Base-by-base conservation (phyloP, 2,329 filamentous ascomycete species). In the Drechslerella coelobrocha region DNA sequence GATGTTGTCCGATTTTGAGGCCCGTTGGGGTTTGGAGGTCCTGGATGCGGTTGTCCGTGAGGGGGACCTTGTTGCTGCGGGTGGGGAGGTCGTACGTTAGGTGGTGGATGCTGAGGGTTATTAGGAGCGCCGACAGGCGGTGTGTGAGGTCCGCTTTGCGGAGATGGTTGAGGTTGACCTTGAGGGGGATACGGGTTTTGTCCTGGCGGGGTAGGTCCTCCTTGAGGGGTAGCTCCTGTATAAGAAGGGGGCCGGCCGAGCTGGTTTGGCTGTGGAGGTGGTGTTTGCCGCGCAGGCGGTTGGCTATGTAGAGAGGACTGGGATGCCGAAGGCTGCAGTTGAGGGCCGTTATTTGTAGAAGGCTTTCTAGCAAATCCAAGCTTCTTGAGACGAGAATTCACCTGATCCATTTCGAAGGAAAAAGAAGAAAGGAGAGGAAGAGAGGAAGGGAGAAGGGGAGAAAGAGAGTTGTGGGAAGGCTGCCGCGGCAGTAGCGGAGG, bases 221-320 rank as follows among this genome's bases (percentile, higher is more conserved):
- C 81, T 74, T 81, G 82, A 73, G 78, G 81, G n/a, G n/a, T n/a
- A 75, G 82, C 82, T 76, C 86, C 85, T 68, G 84, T 83, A 78
- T 88, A 88, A 77, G 84, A 87, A 45, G 86, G 86, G 75, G 86
- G 86, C 69, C 85, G 83, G 74, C 85, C 85, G 74, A 85, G 80
- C 43, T 81, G 81, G 73, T 83, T 82, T 73, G 80, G 80, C 55
- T 74, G 72, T 34, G 56, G 61, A 77, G 79, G 77, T 73, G 77
- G 74, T 73, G 73, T 73, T 76, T 77, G 77, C 77, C 76, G 68
- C 75, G 76, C 75, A 73, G 78, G 61, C 79, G 83, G 75, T 83
- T 83, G 72, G 74, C n/a, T n/a, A n/a, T 69, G 48, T 34, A 72
- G 60, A 23, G 68, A 72, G 27, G 68, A 60, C 39, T 65, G 60